phyloP scores from a whole-genome alignment of 108 stramenopile species.

The Pseudonitzschia pungens region DNA sequence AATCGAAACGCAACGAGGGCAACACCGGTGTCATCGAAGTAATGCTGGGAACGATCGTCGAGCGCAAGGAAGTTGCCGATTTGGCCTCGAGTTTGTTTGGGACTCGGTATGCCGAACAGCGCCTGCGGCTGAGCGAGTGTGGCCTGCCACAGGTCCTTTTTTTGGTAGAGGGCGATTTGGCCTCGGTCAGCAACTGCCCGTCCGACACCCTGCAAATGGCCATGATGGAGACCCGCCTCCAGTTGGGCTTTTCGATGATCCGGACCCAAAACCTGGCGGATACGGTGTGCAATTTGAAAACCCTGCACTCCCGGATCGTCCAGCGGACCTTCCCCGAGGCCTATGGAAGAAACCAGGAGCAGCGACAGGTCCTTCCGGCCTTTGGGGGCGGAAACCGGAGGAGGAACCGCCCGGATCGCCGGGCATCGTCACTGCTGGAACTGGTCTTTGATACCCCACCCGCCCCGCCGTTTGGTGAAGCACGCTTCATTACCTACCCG shows the following conservation, averaged over 20 bases:
- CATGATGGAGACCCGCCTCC: constrained; percentile 54
- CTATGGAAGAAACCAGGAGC: constrained; percentile 16
- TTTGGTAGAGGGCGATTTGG: constrained; percentile 51
- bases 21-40: constrained; percentile 31
- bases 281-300: constrained; percentile 48
- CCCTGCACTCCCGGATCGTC: constrained; percentile 56
- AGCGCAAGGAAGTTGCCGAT: constrained; percentile 54
- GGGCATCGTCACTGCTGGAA: constrained; percentile 37
- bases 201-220: constrained; percentile 45
- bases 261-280: constrained; percentile 47
- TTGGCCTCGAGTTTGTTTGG: constrained; percentile 44
- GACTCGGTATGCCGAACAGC: constrained; percentile 59
- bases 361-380: constrained; percentile 17
- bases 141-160: constrained; percentile 57
- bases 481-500: constrained; percentile 44
- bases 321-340: constrained; percentile 56
- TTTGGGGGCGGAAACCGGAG: constrained; percentile 10
- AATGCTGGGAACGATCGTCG: constrained; percentile 60
- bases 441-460: constrained; percentile 58
- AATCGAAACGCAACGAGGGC: not conserved
- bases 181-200: constrained; percentile 30
- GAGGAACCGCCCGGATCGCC: constrained; percentile 12
- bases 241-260: constrained; percentile 48
- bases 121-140: constrained; percentile 49
- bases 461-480: constrained; percentile 16